A percentile compares a stretch with the other conserved stretches of the same genome.
These are phyloP conservation scores for Alternaria atra DNA, from an alignment of 2,329 filamentous ascomycete species.

Conservation along the genomic window DNA sequence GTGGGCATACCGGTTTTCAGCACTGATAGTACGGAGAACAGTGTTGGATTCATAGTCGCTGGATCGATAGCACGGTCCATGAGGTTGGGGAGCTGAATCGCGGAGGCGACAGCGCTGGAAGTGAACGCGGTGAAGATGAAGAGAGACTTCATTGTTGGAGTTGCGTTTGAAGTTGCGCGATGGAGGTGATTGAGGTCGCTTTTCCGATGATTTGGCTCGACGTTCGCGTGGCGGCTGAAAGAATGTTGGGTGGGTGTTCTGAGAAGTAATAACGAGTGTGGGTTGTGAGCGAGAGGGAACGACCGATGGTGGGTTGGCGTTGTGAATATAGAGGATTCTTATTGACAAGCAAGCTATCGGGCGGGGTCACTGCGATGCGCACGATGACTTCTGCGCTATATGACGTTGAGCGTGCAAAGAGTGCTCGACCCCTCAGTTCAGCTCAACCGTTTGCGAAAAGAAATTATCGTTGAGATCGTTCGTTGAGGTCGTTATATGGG, in stretches of 20 bases:
- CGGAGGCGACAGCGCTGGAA: background rate
- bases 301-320: slow-evolving; percentile 3
- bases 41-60: slow-evolving; percentile 23
- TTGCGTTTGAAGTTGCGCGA: background rate
- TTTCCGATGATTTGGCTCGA: background rate
- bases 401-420: background rate
- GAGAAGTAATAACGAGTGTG: background rate
- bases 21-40: slow-evolving; percentile 25
- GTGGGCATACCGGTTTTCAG: slow-evolving; percentile 26
- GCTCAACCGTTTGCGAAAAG: background rate
- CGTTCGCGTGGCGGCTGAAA: background rate
- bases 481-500: background rate
- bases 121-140: slow-evolving; percentile 7
- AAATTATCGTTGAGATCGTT: background rate
- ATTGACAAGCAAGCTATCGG: slow-evolving; percentile 21
- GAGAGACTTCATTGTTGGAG: slow-evolving; percentile 13
- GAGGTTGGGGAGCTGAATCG: background rate
- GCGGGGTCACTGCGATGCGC: slow-evolving; percentile 2
- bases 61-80: slow-evolving; percentile 20
- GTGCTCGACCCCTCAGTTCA: slow-evolving; percentile 2
- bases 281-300: background rate
- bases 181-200: background rate
- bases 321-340: background rate
- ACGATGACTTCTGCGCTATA: background rate
- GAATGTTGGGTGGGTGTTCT: background rate